phyloP scores from a whole-genome alignment of 768 basidiomycete genomes.

The Boletus tylopilopsis region DNA sequence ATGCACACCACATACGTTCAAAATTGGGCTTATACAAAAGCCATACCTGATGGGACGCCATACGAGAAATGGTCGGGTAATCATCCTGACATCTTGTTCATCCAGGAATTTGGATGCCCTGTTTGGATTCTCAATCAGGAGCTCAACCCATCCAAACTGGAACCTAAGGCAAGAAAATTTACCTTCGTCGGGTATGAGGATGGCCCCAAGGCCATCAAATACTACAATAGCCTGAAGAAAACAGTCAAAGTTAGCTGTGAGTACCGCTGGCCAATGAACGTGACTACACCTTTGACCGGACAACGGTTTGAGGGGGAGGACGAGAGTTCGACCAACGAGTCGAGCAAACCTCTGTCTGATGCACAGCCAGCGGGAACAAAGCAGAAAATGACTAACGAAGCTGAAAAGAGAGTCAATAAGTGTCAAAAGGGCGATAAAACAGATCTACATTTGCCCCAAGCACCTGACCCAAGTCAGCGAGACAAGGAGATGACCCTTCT shows the following conservation, averaged over 20 bases:
- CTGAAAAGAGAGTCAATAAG: background rate
- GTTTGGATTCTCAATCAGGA: background rate
- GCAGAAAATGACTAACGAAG: background rate
- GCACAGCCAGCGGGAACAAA: accelerated
- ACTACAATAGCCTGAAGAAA: background rate
- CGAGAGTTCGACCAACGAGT: too few relatives aligned
- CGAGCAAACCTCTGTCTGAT: too few relatives aligned
- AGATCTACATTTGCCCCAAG: too few relatives aligned
- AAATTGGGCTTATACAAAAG: background rate
- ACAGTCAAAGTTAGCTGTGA: too few relatives aligned
- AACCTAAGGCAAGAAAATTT: background rate
- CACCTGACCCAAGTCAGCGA: too few relatives aligned
- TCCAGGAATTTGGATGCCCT: background rate
- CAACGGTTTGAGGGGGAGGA: too few relatives aligned
- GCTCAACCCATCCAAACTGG: background rate
- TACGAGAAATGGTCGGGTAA: background rate
- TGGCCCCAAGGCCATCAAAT: background rate
- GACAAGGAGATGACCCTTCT: too few relatives aligned
- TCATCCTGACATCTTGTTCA: background rate
- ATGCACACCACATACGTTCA: background rate
- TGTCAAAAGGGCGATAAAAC: too few relatives aligned
- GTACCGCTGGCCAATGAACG: background rate
- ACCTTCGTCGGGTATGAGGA: background rate
- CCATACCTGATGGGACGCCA: background rate
- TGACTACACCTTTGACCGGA: too few relatives aligned